Evolutionary conservation across 2,329 filamentous ascomycete species (phyloP), one percentile per base, ranked within the genome.

Genomic region (Diaporthe helianthi): DNA sequence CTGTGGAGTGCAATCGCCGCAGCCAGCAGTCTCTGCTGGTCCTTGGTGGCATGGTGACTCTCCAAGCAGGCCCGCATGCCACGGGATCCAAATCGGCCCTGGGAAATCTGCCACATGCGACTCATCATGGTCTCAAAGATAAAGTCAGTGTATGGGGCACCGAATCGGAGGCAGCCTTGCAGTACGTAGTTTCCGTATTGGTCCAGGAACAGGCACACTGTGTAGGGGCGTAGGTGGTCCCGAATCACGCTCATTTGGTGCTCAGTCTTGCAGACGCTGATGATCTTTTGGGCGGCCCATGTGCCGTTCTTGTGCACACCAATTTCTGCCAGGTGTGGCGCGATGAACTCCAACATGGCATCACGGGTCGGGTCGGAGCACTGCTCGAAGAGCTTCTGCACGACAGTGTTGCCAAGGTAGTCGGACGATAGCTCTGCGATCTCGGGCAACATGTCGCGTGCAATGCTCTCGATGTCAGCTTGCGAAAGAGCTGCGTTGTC

Each of bases 211-310:
- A 98, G 86, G 3, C 94, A 93, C 55, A 98, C 89, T 0, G 92
- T 94, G 81, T 97, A 98, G 0, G 94, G 90, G 4, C 91, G 91
- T 36, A 98, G 85, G 73, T 93, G 87, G 72, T 97, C 90, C 33
- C 96, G 92, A 76, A 99, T 95, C 82, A 93, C 83, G 55, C 85
- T 83, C 90, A 96, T 95, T 81, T 98, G 94, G 49, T 85, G 83
- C 7, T 92, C 89, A 0, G 92, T 93, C 81, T 96, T 93, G 79
- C 94, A 95, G 8, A 97, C 93, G 76, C 98, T 95, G 74, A 99
- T 98, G 76, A 99, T 98, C 86, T 98, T 99, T 82, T 99, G 96
- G 1, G 96, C 96, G 67, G 96, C 96, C 96, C 96, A 99, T 1
- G 96, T 99, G 72, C 96, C 96, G 76, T 99, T 99, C 87, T 99